These are phyloP conservation scores for Ostreobium quekettii DNA, from an alignment of 139 green algal species.

Conservation along the genomic window DNA sequence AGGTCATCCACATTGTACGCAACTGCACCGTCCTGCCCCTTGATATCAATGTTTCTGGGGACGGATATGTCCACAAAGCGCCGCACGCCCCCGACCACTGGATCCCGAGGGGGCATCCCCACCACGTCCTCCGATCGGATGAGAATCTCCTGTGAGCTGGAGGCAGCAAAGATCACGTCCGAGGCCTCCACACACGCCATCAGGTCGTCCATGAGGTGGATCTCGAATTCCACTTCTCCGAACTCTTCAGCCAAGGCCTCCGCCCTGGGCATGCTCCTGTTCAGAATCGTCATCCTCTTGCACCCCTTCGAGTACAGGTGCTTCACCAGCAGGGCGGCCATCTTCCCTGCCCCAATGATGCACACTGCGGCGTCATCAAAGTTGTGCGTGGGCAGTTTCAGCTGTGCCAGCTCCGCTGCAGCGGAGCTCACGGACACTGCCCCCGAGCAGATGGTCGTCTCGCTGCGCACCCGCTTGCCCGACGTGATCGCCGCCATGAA, in stretches of 20 bases:
- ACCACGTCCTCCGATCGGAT: slow-evolving; percentile 59
- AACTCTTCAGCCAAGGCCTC: slow-evolving; percentile 90
- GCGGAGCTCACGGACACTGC: slow-evolving; percentile 90
- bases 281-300: slow-evolving; percentile 82
- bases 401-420: slow-evolving; percentile 91
- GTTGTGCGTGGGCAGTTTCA: slow-evolving; percentile 90
- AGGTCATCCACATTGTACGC: slow-evolving; percentile 99
- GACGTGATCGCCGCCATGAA: slow-evolving; percentile 98
- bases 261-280: slow-evolving; percentile 77
- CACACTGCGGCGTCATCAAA: slow-evolving; percentile 69
- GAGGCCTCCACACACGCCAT: slow-evolving; percentile 63
- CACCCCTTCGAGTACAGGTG: slow-evolving; percentile 94
- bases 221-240: slow-evolving; percentile 86
- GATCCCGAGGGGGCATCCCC: slow-evolving; percentile 45
- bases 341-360: slow-evolving; percentile 98
- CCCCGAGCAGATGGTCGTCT: slow-evolving; percentile 90
- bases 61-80: slow-evolving; percentile 97
- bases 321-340: slow-evolving; percentile 96
- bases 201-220: slow-evolving; percentile 88
- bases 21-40: slow-evolving; percentile 35
- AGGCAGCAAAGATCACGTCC: slow-evolving; percentile 92
- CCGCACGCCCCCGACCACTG: slow-evolving; percentile 71
- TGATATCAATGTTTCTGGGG: slow-evolving; percentile 90
- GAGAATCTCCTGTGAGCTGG: slow-evolving; percentile 73
- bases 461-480: slow-evolving; percentile 90